Base-by-base conservation (phyloP, 805 yeast genomes). In the Yarrowia phangngaensis region DNA sequence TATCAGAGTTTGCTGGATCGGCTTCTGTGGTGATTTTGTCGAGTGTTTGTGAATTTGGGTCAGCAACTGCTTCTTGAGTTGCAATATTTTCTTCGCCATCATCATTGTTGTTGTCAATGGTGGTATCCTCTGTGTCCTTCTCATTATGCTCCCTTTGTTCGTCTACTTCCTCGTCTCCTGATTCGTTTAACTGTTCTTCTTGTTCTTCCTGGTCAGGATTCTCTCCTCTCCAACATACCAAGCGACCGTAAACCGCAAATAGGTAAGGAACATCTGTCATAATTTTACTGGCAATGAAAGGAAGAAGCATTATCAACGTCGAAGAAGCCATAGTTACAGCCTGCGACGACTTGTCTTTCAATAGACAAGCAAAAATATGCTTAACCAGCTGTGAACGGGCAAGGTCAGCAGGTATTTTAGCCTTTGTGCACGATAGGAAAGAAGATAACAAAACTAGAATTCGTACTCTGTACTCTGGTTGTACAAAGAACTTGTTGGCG, bases 161-260 rank as follows among this genome's bases (percentile, higher is more conserved):
- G 9, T 47, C 41, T 9, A 26, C 45, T 2, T 9, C 24, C 6
- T 38, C 32, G 19, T 19, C 22, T 15, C 13, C 24, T 4, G n/a
- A 20, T 23, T 20, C 9, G 4, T 14, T 8, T 11, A 6, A 6
- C 12, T 34, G 12, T 14, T 36, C 28, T n/a, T 20, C 12, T 4
- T 33, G 17, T 5, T 54, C 54, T 9, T 50, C 53, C 28, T 24
- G 45, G 8, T 24, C 50, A 9, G 33, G 36, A 13, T 40, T 45
- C 43, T 56, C 56, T n/a, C 24, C 36, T 34, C 50, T 47, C 74
- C 74, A 70, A 50, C 70, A 62, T 17, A 67, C 61, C 4, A 74
- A 55, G 28, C 82, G 59, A 4, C 75, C 64, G 53, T 70, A 72
- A 2, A 75, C 60, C 0, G 72, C 65, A 40, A 74, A 66, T 3